These are phyloP conservation scores for Fusarium sp. DNA, from an alignment of 2,329 filamentous ascomycete species.

Conservation along the genomic window DNA sequence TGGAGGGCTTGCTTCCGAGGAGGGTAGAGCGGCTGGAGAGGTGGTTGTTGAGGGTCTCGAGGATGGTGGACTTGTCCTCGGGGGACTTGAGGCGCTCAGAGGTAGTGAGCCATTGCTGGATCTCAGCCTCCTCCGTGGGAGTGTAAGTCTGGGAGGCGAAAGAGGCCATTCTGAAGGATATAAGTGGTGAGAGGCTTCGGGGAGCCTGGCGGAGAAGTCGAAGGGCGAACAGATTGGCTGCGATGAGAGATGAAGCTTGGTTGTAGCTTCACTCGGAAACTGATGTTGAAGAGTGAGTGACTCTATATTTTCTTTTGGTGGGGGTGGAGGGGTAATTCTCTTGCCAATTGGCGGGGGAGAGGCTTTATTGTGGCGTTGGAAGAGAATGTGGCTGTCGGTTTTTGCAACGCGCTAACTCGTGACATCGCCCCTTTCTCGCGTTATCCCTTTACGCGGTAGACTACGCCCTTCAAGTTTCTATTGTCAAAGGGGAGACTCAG, in stretches of 20 bases:
- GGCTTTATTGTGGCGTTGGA: slow-evolving; percentile 16
- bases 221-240: slow-evolving; percentile 59
- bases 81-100: slow-evolving; percentile 73
- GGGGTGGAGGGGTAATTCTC: slow-evolving; percentile 43
- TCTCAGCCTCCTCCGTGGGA: slow-evolving; percentile 84
- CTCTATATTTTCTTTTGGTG: slow-evolving; percentile 41
- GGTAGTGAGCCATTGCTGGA: slow-evolving; percentile 88
- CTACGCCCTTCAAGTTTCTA: slow-evolving; percentile 7
- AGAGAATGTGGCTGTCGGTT: slow-evolving; percentile 6
- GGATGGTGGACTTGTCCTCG: slow-evolving; percentile 73
- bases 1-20: slow-evolving; percentile 88
- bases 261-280: slow-evolving; percentile 40
- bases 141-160: slow-evolving; percentile 79
- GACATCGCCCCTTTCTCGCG: slow-evolving; percentile 54
- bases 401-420: slow-evolving; percentile 46
- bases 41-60: slow-evolving; percentile 86
- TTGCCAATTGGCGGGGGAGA: slow-evolving; percentile 11
- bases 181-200: slow-evolving; percentile 53
- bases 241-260: slow-evolving; percentile 43
- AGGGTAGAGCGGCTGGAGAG: slow-evolving; percentile 90
- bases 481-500: not conserved
- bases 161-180: slow-evolving; percentile 68
- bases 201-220: slow-evolving; percentile 51
- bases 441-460: slow-evolving; percentile 38
- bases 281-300: slow-evolving; percentile 19